phyloP scores from a whole-genome alignment of 2,329 filamentous ascomycete species.

The Talaromyces sp. region DNA sequence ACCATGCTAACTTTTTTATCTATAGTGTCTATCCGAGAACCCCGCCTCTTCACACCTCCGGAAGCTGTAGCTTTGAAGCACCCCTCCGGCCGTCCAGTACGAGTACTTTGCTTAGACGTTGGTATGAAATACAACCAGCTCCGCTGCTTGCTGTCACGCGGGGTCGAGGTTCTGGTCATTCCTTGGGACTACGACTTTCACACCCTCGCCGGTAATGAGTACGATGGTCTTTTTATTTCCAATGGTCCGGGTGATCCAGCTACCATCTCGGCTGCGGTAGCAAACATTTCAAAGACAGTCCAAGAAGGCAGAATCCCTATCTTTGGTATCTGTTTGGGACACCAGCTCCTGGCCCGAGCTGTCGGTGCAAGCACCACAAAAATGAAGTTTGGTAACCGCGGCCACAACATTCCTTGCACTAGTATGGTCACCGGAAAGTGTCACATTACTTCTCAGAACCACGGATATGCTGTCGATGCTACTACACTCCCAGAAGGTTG shows the following conservation, averaged over 20 bases:
- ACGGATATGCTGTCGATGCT: constrained; percentile 90
- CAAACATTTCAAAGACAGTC: constrained; percentile 72
- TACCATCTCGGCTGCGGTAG: constrained; percentile 70
- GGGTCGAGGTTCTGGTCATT: constrained; percentile 89
- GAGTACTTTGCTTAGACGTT: constrained; percentile 90
- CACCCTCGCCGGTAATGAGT: constrained; percentile 69
- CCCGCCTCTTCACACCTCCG: constrained; percentile 78
- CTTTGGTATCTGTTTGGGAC: constrained; percentile 93
- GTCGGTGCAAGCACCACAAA: constrained; percentile 81
- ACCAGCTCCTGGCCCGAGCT: constrained; percentile 86
- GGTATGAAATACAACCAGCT: constrained; percentile 99
- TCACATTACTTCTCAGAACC: constrained; percentile 98
- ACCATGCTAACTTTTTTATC: constrained; percentile 30
- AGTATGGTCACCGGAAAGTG: constrained; percentile 93
- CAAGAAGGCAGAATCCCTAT: constrained; percentile 77
- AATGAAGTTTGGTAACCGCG: constrained; percentile 99
- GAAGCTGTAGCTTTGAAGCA: constrained; percentile 70
- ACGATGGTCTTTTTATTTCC: constrained; percentile 95
- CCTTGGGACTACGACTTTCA: constrained; percentile 96
- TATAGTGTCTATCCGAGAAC: constrained; percentile 82
- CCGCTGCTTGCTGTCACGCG: constrained; percentile 82
- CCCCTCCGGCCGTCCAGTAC: constrained; percentile 79
- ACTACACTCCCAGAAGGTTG: constrained; percentile 70
- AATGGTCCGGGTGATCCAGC: constrained; percentile 96
- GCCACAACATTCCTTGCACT: constrained; percentile 97